Conservation (phyloP, 2,329 filamentous ascomycete genomes). For the Botrytis galanthina region DNA sequence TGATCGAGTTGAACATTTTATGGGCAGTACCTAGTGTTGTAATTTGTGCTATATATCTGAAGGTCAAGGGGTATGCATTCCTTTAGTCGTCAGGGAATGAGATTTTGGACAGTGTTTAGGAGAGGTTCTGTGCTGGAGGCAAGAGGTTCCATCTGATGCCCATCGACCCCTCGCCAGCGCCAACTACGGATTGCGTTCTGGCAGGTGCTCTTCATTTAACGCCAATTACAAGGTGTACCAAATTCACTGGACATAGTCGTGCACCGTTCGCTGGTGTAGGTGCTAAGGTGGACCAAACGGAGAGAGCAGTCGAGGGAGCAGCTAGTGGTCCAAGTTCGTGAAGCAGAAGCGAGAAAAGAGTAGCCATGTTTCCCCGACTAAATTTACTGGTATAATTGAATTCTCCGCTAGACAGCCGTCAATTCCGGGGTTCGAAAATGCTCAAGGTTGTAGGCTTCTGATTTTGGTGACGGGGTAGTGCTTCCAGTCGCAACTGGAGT, state of each 20-base stretch:
- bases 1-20: slow-evolving; percentile 76
- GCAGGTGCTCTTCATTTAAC: neutral
- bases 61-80: slow-evolving; percentile 32
- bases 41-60: slow-evolving; percentile 33
- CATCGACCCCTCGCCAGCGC: neutral
- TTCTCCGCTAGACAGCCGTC: neutral
- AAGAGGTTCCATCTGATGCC: neutral
- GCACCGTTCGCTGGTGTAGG: neutral
- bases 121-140: neutral
- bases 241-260: neutral
- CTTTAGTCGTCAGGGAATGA: slow-evolving; percentile 23
- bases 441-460: neutral
- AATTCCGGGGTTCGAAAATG: neutral
- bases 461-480: neutral
- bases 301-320: neutral
- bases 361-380: neutral
- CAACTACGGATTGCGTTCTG: neutral
- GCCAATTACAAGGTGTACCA: neutral
- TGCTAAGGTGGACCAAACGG: neutral
- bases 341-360: neutral
- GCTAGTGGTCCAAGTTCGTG: too few species aligned
- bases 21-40: slow-evolving; percentile 59
- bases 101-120: slow-evolving; percentile 7
- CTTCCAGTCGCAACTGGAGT: neutral
- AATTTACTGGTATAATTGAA: neutral